Conservation (phyloP, 2,329 filamentous ascomycete genomes). For the Talaromyces sp. region DNA sequence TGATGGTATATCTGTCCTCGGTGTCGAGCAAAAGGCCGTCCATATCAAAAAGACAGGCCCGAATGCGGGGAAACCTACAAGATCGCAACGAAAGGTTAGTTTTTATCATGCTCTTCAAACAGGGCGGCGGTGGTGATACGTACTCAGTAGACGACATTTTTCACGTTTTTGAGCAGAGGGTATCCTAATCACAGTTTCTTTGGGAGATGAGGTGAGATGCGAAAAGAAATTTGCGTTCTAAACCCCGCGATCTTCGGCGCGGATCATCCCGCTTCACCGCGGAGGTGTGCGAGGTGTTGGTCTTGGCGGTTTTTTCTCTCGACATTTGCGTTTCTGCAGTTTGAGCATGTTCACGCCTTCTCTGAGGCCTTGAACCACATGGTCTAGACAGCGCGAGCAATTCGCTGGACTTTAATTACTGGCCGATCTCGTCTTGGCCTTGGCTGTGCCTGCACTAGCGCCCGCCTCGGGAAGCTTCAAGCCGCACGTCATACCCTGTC, state of each 20-base stretch:
- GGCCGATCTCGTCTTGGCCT: neutral
- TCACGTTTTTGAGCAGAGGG: neutral
- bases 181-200: neutral
- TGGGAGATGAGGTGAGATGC: neutral
- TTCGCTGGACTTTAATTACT: neutral
- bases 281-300: neutral
- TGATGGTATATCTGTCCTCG: constrained; percentile 81
- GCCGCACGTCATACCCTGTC: neutral
- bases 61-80: constrained; percentile 63
- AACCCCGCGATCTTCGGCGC: neutral
- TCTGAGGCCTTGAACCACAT: neutral
- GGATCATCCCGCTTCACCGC: neutral
- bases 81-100: neutral
- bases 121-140: neutral
- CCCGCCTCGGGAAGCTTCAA: neutral
- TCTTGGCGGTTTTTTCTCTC: neutral
- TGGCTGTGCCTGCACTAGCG: neutral
- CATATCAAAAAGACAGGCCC: constrained; percentile 97
- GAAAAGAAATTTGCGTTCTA: neutral
- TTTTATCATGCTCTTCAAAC: neutral
- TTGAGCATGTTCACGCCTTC: neutral
- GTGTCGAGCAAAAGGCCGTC: constrained; percentile 92
- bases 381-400: neutral
- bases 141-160: constrained; percentile 8
- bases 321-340: neutral